Percentiles rank a stretch among this genome's conserved stretches.
Evolutionary conservation across 306 rosid species (phyloP).

Genomic region (Herpetospermum pedunculosum): DNA sequence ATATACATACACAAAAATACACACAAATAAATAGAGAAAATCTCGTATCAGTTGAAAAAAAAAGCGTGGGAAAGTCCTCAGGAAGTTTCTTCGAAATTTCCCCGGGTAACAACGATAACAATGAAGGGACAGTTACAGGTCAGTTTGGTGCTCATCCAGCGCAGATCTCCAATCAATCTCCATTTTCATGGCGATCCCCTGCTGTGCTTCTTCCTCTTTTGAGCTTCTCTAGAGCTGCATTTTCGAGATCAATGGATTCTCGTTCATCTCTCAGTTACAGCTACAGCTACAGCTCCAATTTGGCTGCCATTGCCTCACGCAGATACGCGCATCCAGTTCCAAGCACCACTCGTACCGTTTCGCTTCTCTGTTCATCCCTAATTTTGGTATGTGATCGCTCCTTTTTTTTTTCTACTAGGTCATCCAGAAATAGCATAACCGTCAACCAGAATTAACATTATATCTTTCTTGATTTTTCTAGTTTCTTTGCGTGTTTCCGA

Average conservation of each 20-base stretch:
- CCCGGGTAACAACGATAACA: background rate
- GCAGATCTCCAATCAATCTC: background rate
- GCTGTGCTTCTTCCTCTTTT: background rate
- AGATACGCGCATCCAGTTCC: background rate
- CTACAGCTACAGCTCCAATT: background rate
- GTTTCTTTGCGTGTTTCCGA: background rate
- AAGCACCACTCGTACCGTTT: background rate
- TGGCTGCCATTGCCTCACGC: background rate
- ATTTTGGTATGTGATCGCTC: constrained; percentile 5
- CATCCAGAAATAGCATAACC: constrained; percentile 1
- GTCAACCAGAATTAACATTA: background rate
- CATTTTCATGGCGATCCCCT: background rate
- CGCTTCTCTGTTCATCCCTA: background rate
- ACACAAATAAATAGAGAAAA: too few relatives aligned
- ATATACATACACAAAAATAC: too few relatives aligned
- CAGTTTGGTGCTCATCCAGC: background rate
- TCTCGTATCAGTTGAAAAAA: background rate
- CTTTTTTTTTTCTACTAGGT: background rate
- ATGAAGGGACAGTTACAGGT: background rate
- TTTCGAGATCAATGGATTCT: background rate
- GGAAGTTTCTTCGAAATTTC: background rate
- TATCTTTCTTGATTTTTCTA: background rate
- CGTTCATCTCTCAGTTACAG: background rate
- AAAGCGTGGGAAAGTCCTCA: background rate
- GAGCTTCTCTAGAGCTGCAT: background rate